These are phyloP conservation scores for Carex pumila DNA, from an alignment of 176 grass and related monocot species.

Conservation along the genomic window DNA sequence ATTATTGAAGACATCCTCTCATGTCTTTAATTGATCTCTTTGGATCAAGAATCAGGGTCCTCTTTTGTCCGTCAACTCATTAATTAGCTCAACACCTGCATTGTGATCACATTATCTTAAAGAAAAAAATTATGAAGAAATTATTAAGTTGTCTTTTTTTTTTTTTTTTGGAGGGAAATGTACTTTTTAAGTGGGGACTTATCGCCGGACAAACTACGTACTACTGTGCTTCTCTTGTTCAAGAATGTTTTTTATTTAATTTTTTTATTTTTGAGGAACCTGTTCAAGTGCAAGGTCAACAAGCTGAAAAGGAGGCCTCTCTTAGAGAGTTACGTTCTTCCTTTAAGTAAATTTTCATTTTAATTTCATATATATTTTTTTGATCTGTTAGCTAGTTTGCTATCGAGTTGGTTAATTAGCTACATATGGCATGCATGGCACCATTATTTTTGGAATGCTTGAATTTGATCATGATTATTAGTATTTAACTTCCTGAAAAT, in stretches of 20 bases:
- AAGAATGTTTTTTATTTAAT: not conserved
- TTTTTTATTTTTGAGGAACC: too few relatives aligned
- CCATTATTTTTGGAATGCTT: too few relatives aligned
- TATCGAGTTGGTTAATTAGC: too few relatives aligned
- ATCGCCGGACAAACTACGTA: not conserved
- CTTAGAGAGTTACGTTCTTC: too few relatives aligned
- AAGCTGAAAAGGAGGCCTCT: too few relatives aligned
- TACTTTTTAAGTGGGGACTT: not conserved
- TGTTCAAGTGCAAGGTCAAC: too few relatives aligned
- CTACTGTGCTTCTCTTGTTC: not conserved
- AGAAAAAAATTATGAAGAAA: not conserved
- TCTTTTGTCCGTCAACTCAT: not conserved
- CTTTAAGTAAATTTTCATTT: too few relatives aligned
- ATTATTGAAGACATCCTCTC: constrained; percentile 52
- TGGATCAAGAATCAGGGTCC: not conserved
- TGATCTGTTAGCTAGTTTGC: too few relatives aligned
- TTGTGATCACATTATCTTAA: not conserved
- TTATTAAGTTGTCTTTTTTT: not conserved
- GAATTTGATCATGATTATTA: too few relatives aligned
- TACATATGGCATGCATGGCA: too few relatives aligned
- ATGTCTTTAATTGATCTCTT: constrained; percentile 26
- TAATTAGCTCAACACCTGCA: constrained; percentile 6
- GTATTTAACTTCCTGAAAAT: too few relatives aligned
- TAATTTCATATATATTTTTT: too few relatives aligned
- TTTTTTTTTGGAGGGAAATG: not conserved